phyloP scores from a whole-genome alignment of 805 yeast species.

The Debaryomyces hansenii region DNA sequence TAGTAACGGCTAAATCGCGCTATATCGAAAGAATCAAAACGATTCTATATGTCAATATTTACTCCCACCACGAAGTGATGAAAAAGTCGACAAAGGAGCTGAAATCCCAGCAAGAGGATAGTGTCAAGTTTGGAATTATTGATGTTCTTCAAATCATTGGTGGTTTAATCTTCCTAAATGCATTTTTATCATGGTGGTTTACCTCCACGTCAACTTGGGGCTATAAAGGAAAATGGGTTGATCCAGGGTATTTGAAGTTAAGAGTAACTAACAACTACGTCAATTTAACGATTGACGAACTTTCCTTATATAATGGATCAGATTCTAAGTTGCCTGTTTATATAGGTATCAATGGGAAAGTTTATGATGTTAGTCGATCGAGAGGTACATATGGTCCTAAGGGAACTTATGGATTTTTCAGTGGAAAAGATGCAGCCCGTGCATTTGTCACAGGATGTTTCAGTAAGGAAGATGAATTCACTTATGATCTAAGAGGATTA shows the following conservation, averaged over 20 bases:
- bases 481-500: conserved; percentile 66
- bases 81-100: not conserved
- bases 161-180: conserved; percentile 48
- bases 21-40: too few species aligned
- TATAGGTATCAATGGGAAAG: conserved; percentile 58
- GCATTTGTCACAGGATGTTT: conserved; percentile 75
- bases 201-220: conserved; percentile 66
- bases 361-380: conserved; percentile 61
- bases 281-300: conserved; percentile 43
- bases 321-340: conserved; percentile 52
- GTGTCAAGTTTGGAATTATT: conserved; percentile 23
- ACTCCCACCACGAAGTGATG: not conserved
- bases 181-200: conserved; percentile 54
- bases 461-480: conserved; percentile 49
- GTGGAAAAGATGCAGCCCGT: conserved; percentile 69
- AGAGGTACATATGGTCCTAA: conserved; percentile 56
- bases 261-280: conserved; percentile 14
- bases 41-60: too few species aligned
- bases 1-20: too few species aligned
- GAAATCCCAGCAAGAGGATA: not conserved
- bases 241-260: conserved; percentile 40
- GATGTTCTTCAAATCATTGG: conserved; percentile 46
- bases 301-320: conserved; percentile 53
- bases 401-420: conserved; percentile 55
- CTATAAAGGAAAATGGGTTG: conserved; percentile 49